A percentile compares a stretch with the other conserved stretches of the same genome.
These are phyloP conservation scores for Termitomyces sp. DNA, from an alignment of 768 basidiomycete species.

Conservation along the genomic window DNA sequence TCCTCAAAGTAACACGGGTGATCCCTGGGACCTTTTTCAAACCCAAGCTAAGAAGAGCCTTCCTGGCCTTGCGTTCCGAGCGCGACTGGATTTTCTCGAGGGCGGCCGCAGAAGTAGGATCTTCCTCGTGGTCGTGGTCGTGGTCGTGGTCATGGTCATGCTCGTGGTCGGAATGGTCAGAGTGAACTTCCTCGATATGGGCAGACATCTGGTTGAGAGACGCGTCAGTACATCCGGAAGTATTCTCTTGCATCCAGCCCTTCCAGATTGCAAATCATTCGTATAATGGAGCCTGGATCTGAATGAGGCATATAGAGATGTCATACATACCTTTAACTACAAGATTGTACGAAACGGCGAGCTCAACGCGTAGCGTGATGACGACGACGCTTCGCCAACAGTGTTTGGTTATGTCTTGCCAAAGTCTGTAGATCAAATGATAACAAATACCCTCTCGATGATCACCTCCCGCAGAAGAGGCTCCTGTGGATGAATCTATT, in stretches of 20 bases:
- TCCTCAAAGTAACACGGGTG: constrained; percentile 89
- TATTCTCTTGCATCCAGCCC: constrained; percentile 27
- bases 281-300: not conserved
- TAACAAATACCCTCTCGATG: constrained; percentile 15
- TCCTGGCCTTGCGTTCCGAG: constrained; percentile 92
- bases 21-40: constrained; percentile 91
- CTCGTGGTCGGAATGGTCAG: constrained; percentile 70
- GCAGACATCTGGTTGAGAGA: constrained; percentile 59
- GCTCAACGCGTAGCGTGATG: constrained; percentile 32
- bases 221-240: constrained; percentile 27
- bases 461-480: not conserved
- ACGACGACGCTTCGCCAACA: constrained; percentile 26
- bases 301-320: not conserved
- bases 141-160: constrained; percentile 32
- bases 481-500: not conserved
- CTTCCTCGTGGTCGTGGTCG: constrained; percentile 64
- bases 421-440: constrained; percentile 13
- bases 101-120: constrained; percentile 77
- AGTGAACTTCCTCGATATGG: constrained; percentile 77
- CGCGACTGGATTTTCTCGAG: constrained; percentile 93
- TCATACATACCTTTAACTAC: constrained; percentile 24
- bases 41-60: constrained; percentile 86
- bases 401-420: constrained; percentile 24
- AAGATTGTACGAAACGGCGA: constrained; percentile 20
- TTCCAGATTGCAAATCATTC: constrained; percentile 3